Percentiles rank a stretch among this genome's conserved stretches.
phyloP scores from a whole-genome alignment of 257 asterid species.

The Solanum neorickii region DNA sequence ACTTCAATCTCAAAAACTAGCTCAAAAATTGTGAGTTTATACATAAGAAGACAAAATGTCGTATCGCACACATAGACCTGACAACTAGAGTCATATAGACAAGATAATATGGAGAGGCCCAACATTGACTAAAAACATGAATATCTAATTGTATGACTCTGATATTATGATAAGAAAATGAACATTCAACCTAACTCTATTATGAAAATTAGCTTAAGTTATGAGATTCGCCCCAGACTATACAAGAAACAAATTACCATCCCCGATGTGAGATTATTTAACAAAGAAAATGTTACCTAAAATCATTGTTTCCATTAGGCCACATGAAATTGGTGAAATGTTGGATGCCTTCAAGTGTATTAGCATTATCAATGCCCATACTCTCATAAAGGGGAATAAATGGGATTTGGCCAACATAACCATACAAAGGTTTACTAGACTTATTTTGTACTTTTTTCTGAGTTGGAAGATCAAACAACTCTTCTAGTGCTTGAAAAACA shows the following conservation, averaged over 20 bases:
- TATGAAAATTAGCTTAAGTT: not conserved
- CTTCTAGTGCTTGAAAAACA: conserved; percentile 22
- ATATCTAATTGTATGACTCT: not conserved
- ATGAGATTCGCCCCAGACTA: not conserved
- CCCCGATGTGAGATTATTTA: not conserved
- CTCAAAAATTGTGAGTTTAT: not conserved
- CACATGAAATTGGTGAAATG: conserved; percentile 49
- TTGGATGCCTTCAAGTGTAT: conserved; percentile 33
- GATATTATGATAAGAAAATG: not conserved
- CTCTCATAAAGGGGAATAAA: conserved; percentile 63
- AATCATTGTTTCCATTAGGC: conserved; percentile 42
- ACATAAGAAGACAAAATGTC: not conserved
- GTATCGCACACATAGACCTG: not conserved
- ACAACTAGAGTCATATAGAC: not conserved
- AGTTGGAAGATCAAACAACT: conserved; percentile 55
- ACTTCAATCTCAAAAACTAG: fast-evolving
- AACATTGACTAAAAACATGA: not conserved
- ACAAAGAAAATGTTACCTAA: conserved; percentile 23
- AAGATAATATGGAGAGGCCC: not conserved
- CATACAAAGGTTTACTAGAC: conserved; percentile 54
- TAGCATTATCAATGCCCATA: conserved; percentile 67
- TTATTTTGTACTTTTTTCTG: conserved; percentile 50
- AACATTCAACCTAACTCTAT: not conserved
- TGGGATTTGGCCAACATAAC: conserved; percentile 71
- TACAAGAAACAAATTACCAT: not conserved